Evolutionary conservation across 2,329 filamentous ascomycete species (phyloP), one percentile per base, ranked within the genome.

Genomic region (Phialophora macrospora): DNA sequence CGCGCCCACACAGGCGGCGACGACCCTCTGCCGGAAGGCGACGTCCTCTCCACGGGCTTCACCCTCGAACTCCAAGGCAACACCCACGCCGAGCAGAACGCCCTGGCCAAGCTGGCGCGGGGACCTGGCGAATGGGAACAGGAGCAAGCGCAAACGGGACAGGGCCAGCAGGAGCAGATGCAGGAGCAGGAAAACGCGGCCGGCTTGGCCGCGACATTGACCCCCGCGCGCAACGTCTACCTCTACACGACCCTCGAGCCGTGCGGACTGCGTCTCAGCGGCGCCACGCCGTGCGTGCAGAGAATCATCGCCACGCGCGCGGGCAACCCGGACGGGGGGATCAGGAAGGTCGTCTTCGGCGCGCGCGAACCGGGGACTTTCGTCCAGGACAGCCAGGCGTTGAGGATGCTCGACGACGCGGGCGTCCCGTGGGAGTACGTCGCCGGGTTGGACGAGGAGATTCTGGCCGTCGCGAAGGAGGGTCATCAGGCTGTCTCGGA

Each of bases 71-170:
- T 93, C 3, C 84, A 88, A 0, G 95, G 94, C 49, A 99, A 99
- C 80, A 98, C 95, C 0, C 95, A 99, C 75, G 95, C 95, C 3
- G 95, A 99, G 76, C 93, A 99, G 80, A 94, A 90, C 77, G 96
- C 92, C 74, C 84, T 99, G 63, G 79, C 88, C 56, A 98, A 99
- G 70, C 79, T 77, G 55, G 78, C 78, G 85, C 12, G 55, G 72
- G 56, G 66, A 63, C 46, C 75, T 77, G 68, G 70, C 69, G 22
- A 66, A 17, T 4, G 17, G n/a, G 11, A 34, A 4, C 22, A 32
- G 11, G 4, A n/a, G 1, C 30, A 17, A 5, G 46, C 22, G 6
- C 26, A 30, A 30, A 30, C 28, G 28, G 6, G 28, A 7, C 1
- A 8, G 28, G 28, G 28, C 5, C 4, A 7, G 6, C 28, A 71